phyloP scores from a whole-genome alignment of 768 basidiomycete species.

The Hydnum rufescens region DNA sequence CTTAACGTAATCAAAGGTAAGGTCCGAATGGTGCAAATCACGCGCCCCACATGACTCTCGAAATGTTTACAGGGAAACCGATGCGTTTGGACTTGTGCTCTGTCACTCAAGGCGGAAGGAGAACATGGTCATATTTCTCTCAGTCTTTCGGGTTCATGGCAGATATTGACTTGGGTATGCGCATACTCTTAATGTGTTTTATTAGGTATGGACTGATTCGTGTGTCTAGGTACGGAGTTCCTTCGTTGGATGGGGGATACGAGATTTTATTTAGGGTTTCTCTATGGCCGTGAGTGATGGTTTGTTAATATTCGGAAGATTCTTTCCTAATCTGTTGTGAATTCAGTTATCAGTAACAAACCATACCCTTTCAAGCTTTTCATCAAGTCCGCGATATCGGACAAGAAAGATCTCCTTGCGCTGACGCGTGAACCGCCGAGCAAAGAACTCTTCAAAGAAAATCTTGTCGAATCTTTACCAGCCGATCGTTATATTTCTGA shows the following conservation, averaged over 20 bases:
- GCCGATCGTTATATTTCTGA: slow-evolving; percentile 22
- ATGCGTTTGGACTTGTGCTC: slow-evolving; percentile 67
- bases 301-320: no score
- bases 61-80: slow-evolving; percentile 30
- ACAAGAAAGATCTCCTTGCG: slow-evolving; percentile 53
- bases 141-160: slow-evolving; percentile 73
- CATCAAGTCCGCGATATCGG: slow-evolving; percentile 44
- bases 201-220: neutral
- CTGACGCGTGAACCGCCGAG: slow-evolving; percentile 18
- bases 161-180: slow-evolving; percentile 52
- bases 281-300: slow-evolving; percentile 42
- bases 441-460: neutral
- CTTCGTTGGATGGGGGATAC: slow-evolving; percentile 73
- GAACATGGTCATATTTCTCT: slow-evolving; percentile 60
- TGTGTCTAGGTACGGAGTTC: slow-evolving; percentile 37
- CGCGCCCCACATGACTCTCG: neutral
- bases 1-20: slow-evolving; percentile 67
- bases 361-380: slow-evolving; percentile 51
- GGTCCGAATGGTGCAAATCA: neutral
- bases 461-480: slow-evolving; percentile 20
- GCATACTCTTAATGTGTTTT: neutral
- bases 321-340: slow-evolving; percentile 3
- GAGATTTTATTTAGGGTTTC: slow-evolving; percentile 53
- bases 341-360: slow-evolving; percentile 36
- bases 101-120: slow-evolving; percentile 43